Percentiles rank a stretch among this genome's conserved stretches.
Conservation (phyloP, 176 grass and related monocot genomes). For the Secale cereale region DNA sequence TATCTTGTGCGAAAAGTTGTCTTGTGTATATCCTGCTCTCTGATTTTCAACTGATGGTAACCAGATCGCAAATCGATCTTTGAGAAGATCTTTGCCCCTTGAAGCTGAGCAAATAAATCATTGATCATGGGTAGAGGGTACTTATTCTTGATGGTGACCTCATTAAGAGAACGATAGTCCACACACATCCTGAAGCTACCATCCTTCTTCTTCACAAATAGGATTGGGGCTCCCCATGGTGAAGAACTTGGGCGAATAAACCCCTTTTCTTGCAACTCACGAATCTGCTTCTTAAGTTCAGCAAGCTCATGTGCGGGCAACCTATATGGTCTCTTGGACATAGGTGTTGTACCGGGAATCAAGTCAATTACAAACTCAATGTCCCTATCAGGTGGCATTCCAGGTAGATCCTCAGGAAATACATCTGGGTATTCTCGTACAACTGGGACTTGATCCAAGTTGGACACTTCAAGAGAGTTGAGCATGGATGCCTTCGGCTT, state of each 20-base stretch:
- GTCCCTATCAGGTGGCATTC: background rate
- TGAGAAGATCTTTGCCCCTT: background rate
- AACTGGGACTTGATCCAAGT: background rate
- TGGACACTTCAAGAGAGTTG: background rate
- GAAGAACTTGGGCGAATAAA: no score
- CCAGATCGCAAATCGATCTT: background rate
- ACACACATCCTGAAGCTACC: background rate
- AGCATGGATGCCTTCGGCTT: background rate
- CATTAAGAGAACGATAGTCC: background rate
- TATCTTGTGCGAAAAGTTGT: background rate
- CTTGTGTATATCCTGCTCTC: background rate
- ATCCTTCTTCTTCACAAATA: background rate
- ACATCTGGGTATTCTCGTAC: background rate
- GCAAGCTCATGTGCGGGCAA: background rate
- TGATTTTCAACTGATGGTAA: background rate
- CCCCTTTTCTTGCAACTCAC: no score
- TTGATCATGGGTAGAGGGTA: background rate
- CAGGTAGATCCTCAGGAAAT: background rate
- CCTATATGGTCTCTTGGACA: background rate
- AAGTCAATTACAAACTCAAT: background rate
- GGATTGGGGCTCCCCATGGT: no score
- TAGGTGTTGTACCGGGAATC: background rate
- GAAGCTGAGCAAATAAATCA: background rate
- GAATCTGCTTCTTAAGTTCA: no score
- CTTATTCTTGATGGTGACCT: background rate